Percentiles rank a stretch among this genome's conserved stretches.
phyloP scores from a whole-genome alignment of 495 filamentous ascomycete species.

The Podospora pseudoanserina region DNA sequence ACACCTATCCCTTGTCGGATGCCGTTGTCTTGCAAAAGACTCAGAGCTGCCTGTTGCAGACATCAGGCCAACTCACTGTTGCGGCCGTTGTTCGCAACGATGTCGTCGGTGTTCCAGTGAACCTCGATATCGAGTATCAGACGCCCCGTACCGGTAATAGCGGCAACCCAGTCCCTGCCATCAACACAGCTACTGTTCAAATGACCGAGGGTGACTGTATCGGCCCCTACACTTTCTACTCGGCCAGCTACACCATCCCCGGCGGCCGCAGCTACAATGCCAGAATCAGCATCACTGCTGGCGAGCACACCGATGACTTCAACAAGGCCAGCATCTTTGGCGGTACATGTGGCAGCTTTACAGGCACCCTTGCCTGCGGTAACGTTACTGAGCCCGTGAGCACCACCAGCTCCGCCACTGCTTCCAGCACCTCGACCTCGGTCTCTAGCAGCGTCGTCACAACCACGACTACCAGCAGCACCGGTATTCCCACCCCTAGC shows the following conservation, averaged over 20 bases:
- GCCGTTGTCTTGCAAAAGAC: slow-evolving; percentile 43
- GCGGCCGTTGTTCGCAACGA: slow-evolving; percentile 50
- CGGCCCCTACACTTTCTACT: slow-evolving; percentile 53
- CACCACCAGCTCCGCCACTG: slow-evolving; percentile 16
- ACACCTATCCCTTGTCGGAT: slow-evolving; percentile 43
- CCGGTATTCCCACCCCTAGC: slow-evolving; percentile 30
- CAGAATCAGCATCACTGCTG: slow-evolving; percentile 47
- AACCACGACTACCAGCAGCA: slow-evolving; percentile 15
- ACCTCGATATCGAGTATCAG: slow-evolving; percentile 48
- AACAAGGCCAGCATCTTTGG: slow-evolving; percentile 39
- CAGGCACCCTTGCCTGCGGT: slow-evolving; percentile 25
- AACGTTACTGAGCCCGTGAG: slow-evolving; percentile 18
- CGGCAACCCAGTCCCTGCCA: slow-evolving; percentile 44
- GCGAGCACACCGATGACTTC: slow-evolving; percentile 39
- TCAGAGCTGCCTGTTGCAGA: slow-evolving; percentile 46
- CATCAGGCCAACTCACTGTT: slow-evolving; percentile 39
- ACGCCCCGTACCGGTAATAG: slow-evolving; percentile 39
- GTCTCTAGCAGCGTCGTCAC: slow-evolving; percentile 24
- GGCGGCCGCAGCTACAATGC: slow-evolving; percentile 47
- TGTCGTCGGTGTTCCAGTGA: slow-evolving; percentile 38
- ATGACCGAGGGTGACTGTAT: slow-evolving; percentile 50
- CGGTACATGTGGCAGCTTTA: slow-evolving; percentile 39
- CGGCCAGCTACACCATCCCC: slow-evolving; percentile 43
- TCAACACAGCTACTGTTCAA: slow-evolving; percentile 40
- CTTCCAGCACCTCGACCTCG: slow-evolving; percentile 27